These are phyloP conservation scores for Discostella pseudostelligera DNA, from an alignment of 108 stramenopile genomes.

Conservation along the genomic window DNA sequence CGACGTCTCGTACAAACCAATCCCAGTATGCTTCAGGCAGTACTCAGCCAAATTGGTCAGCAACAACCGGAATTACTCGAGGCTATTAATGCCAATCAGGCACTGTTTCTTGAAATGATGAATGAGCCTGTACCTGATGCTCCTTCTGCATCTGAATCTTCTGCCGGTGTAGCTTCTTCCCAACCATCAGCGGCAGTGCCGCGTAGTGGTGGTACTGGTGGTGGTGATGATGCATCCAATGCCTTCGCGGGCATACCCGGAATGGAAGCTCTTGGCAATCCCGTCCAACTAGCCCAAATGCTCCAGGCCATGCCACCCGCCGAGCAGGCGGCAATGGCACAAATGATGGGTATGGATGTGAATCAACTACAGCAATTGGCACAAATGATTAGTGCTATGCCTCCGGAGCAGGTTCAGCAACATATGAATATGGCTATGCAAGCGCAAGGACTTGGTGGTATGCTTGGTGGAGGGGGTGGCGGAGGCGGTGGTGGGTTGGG, in stretches of 20 bases:
- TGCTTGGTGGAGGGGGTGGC: slow-evolving; percentile 49
- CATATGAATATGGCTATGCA: slow-evolving; percentile 84
- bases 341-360: slow-evolving; percentile 89
- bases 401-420: slow-evolving; percentile 92
- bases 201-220: background rate
- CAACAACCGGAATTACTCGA: slow-evolving; percentile 89
- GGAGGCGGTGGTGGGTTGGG: slow-evolving; percentile 53
- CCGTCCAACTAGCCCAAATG: slow-evolving; percentile 85
- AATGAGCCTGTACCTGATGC: slow-evolving; percentile 92
- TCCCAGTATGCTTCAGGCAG: slow-evolving; percentile 83
- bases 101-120: slow-evolving; percentile 93
- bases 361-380: slow-evolving; percentile 90
- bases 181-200: slow-evolving; percentile 29
- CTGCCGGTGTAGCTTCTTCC: slow-evolving; percentile 34
- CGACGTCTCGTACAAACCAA: slow-evolving; percentile 91
- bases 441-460: slow-evolving; percentile 50
- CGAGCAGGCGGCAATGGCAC: slow-evolving; percentile 89
- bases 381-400: slow-evolving; percentile 89
- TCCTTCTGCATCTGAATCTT: slow-evolving; percentile 5
- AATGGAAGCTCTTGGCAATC: slow-evolving; percentile 74
- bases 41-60: slow-evolving; percentile 89
- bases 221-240: slow-evolving; percentile 19
- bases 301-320: slow-evolving; percentile 83
- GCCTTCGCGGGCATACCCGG: slow-evolving; percentile 54
- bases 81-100: slow-evolving; percentile 94